Base-by-base conservation (phyloP, 768 basidiomycete species). In the Wakefieldia striispora region DNA sequence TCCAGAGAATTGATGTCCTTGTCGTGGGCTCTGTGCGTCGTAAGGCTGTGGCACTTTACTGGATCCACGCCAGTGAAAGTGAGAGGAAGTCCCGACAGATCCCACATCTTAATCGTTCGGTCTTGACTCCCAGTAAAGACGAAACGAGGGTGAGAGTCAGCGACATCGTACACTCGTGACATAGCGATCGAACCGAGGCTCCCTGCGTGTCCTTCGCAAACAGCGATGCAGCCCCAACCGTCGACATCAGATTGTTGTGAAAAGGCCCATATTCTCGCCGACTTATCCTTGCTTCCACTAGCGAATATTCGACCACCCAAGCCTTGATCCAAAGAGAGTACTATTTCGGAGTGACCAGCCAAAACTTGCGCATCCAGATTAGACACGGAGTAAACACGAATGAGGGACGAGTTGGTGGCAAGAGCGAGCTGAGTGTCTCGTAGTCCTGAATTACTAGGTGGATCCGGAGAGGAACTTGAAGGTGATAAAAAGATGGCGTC, bases 1-100 rank as follows among this genome's bases (percentile, higher is more conserved):
- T 98, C 97, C 35, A 99, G 77, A 48, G 94, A 84, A 68, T 99
- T 99, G 72, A 99, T 98, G 69, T 98, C 97, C 72, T 97, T 98
- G 47, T 98, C 97, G 69, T 98, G 97, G 12, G 94, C 91, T 65
- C 88, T 90, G 43, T 86, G 81, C 12, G 97, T 98, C 29, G 79
- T 78, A 29, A 98, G 73, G 54, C 91, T 91, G 62, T 79, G 82
- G 63, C 86, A 86, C 51, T 79, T 83, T 29, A 73, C 46, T 16
- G 53, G 46, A 38, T 73, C 65, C 20, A 52, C 60, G 23, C 56
- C 60, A 33, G 59, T 48, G 21, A 57, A 61, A 21, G 56, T 54
- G n/a, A 71, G 43, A 1, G 77, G 69, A 4, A 86, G 69, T 13
- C 71, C 64, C 1, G 79, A 72, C n/a, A 98, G 65, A 68, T 98